phyloP scores from a whole-genome alignment of 2,329 filamentous ascomycete genomes.

The Plectosphaerella plurivora region DNA sequence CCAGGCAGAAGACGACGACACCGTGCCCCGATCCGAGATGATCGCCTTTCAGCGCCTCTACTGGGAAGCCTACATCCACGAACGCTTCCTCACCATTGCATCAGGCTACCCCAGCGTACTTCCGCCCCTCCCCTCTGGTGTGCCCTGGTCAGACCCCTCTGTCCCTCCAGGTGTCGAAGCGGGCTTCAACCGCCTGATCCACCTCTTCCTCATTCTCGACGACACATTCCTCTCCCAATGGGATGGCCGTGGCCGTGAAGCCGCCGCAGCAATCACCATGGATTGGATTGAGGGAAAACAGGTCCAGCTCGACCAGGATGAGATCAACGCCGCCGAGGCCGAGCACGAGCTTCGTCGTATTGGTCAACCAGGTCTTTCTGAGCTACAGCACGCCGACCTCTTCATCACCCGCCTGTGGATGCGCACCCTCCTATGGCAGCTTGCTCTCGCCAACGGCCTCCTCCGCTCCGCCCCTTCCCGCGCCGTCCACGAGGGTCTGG shows the following conservation, averaged over 20 bases:
- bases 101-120: slow-evolving; percentile 37
- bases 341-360: slow-evolving; percentile 17
- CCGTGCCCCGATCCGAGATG: slow-evolving; percentile 20
- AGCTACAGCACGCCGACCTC: slow-evolving; percentile 35
- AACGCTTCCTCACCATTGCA: slow-evolving; percentile 49
- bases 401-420: slow-evolving; percentile 36
- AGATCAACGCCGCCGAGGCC: slow-evolving; percentile 22
- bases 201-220: slow-evolving; percentile 32
- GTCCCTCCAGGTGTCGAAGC: slow-evolving; percentile 29
- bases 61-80: slow-evolving; percentile 53
- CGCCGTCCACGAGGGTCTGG: slow-evolving; percentile 29
- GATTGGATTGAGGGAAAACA: slow-evolving; percentile 36
- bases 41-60: slow-evolving; percentile 37
- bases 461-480: slow-evolving; percentile 26
- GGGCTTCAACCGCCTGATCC: slow-evolving; percentile 31
- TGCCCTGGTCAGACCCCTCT: slow-evolving; percentile 23
- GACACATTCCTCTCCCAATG: slow-evolving; percentile 31
- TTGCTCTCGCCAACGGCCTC: slow-evolving; percentile 32
- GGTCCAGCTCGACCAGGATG: slow-evolving; percentile 31
- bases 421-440: slow-evolving; percentile 35
- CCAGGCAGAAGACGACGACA: slow-evolving; percentile 11
- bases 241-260: slow-evolving; percentile 7
- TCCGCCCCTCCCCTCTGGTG: slow-evolving; percentile 22
- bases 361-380: slow-evolving; percentile 23
- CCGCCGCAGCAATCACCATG: slow-evolving; percentile 22